Conservation (phyloP, 2,329 filamentous ascomycete genomes). For the Exophiala viscosa region DNA sequence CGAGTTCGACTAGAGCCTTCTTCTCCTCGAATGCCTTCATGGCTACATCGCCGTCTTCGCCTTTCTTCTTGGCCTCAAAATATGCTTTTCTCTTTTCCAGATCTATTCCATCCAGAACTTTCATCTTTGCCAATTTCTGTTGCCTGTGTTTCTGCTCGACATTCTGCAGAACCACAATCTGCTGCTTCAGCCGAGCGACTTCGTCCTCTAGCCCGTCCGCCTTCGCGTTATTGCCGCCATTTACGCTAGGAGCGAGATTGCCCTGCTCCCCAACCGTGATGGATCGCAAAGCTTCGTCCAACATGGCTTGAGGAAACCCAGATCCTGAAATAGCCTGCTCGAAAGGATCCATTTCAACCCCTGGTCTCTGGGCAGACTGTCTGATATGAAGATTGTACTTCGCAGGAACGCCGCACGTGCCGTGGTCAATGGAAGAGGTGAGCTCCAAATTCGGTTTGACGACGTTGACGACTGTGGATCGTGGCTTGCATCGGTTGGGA, state of each 20-base stretch:
- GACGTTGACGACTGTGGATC: constrained; percentile 57
- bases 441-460: constrained; percentile 66
- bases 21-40: constrained; percentile 33
- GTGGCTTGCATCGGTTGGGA: constrained; percentile 34
- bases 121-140: constrained; percentile 34
- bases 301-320: constrained; percentile 18
- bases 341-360: constrained; percentile 43
- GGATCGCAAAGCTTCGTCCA: constrained; percentile 28
- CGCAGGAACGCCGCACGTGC: constrained; percentile 36
- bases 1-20: constrained; percentile 7
- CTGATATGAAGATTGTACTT: constrained; percentile 41
- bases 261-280: constrained; percentile 7
- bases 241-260: background rate
- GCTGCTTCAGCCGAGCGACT: constrained; percentile 37
- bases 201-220: constrained; percentile 36
- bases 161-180: constrained; percentile 30
- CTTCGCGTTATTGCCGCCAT: constrained; percentile 28
- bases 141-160: constrained; percentile 40
- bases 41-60: constrained; percentile 37
- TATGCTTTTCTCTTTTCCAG: constrained; percentile 41
- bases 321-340: constrained; percentile 21
- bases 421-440: constrained; percentile 35
- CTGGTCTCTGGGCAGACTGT: constrained; percentile 37
- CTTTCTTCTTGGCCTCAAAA: constrained; percentile 44
- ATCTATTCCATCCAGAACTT: constrained; percentile 40